Evolutionary conservation across 176 grass and related monocot genomes (phyloP).

Genomic region (Oryza glumipatula): DNA sequence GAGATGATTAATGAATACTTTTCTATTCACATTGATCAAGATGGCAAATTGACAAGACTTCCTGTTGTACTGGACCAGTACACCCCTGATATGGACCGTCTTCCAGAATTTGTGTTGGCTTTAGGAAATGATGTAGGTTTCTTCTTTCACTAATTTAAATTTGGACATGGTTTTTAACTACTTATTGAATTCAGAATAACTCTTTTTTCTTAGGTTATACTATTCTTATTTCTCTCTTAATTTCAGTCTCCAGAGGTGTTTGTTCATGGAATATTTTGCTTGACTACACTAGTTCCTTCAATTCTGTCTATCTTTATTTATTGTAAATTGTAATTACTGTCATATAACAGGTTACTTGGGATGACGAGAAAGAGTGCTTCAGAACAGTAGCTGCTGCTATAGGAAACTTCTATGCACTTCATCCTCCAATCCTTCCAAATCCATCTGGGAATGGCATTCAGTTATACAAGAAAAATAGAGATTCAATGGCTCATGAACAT

Average conservation of each 20-base stretch:
- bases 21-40: conserved; percentile 72
- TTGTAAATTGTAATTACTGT: conserved; percentile 1
- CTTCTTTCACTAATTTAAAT: conserved; percentile 36
- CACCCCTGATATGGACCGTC: conserved; percentile 82
- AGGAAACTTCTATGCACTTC: conserved; percentile 89
- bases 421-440: conserved; percentile 96
- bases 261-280: conserved; percentile 38
- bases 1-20: conserved; percentile 93
- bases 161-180: background rate
- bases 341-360: conserved; percentile 73
- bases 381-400: conserved; percentile 76
- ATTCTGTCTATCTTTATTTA: conserved; percentile 21
- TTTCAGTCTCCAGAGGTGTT: background rate
- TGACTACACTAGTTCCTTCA: background rate
- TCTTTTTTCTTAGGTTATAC: conserved; percentile 6
- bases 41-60: conserved; percentile 76
- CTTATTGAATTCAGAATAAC: background rate
- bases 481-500: conserved; percentile 13
- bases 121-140: conserved; percentile 84
- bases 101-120: conserved; percentile 86
- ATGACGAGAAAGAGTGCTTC: conserved; percentile 89
- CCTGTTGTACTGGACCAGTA: conserved; percentile 97
- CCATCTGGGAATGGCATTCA: conserved; percentile 75
- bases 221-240: background rate
- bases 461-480: conserved; percentile 83